Evolutionary conservation across 805 yeast species (phyloP), one percentile per base, ranked within the genome.

Genomic region (Isabelozyma rhagii): DNA sequence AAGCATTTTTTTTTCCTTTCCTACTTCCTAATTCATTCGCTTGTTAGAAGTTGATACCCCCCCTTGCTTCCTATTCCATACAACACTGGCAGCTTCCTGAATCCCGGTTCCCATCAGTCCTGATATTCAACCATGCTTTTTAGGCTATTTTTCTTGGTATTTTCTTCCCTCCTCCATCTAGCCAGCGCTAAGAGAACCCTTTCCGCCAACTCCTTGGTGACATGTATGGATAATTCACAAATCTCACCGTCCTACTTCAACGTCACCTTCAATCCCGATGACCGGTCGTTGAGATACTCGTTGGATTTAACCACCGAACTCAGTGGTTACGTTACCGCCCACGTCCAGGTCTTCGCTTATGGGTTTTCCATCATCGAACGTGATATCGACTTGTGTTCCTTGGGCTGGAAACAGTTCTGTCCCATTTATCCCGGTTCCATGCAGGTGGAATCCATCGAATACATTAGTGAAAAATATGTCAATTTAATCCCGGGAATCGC

Each of bases 361-460:
- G 97, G 97, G 0, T 85, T 91, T 70, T 68, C 74, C 50, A 79
- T 89, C 61, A 84, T 90, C 55, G 67, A 77, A 5, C 72, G 77
- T 58, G 60, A 63, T 1, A 65, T 91, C 46, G 80, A 89, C 61
- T 71, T 89, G 51, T 92, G 97, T 72, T 50, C 54, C 29, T 67
- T 81, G 47, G 81, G 81, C 31, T 85, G 96, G 87, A 87, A 86
- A 62, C 96, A 92, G 71, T 88, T 92, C 63, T 92, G 97, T 69
- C 97, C 97, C 1, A 66, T 92, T 34, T 83, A 76, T 58, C 92
- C 97, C 0, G 97, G 97, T 31, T 69, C 81, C 39, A 80, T 92
- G 61, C 89, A 87, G 58, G 79, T 92, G 46, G 85, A 87, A 55
- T 82, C 94, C 18, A 70, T 85, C 50, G 80, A 83, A 64, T 82